Percentiles rank a stretch among this genome's conserved stretches.
Conservation (phyloP, 257 asterid genomes). For the Solanum sejunctum region DNA sequence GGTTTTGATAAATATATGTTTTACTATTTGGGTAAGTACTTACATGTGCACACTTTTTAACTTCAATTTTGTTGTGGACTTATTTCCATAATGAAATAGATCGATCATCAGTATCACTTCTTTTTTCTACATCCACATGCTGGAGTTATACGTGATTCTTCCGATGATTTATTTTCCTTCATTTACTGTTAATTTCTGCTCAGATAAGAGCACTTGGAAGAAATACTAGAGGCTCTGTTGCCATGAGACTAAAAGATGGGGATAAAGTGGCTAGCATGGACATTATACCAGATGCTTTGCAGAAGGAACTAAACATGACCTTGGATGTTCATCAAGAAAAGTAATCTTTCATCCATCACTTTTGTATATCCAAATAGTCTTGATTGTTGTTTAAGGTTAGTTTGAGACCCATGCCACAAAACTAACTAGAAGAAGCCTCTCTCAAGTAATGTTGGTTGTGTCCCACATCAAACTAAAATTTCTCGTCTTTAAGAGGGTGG, state of each 20-base stretch:
- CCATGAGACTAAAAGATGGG: slow-evolving; percentile 77
- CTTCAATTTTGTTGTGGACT: not conserved
- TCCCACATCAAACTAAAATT: not conserved
- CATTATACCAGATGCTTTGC: slow-evolving; percentile 68
- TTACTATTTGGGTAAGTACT: not conserved
- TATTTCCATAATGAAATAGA: not conserved
- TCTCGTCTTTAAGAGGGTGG: not conserved
- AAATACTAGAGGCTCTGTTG: slow-evolving; percentile 84
- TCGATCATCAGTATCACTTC: not conserved
- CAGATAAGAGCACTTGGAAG: slow-evolving; percentile 91
- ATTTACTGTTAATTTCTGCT: slow-evolving; percentile 10
- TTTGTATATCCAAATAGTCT: not conserved
- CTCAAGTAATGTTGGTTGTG: not conserved
- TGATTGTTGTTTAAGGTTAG: not conserved
- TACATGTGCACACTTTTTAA: not conserved
- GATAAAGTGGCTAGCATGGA: slow-evolving; percentile 96
- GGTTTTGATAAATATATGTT: not conserved
- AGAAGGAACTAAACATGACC: slow-evolving; percentile 30
- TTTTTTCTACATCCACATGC: not conserved
- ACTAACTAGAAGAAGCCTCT: not conserved
- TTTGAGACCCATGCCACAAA: not conserved
- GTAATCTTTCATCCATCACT: slow-evolving; percentile 21
- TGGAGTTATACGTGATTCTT: not conserved
- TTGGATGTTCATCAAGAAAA: slow-evolving; percentile 20
- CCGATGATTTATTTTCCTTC: not conserved